Evolutionary conservation across 257 asterid genomes (phyloP).

Genomic region (Solanum paucissectum): DNA sequence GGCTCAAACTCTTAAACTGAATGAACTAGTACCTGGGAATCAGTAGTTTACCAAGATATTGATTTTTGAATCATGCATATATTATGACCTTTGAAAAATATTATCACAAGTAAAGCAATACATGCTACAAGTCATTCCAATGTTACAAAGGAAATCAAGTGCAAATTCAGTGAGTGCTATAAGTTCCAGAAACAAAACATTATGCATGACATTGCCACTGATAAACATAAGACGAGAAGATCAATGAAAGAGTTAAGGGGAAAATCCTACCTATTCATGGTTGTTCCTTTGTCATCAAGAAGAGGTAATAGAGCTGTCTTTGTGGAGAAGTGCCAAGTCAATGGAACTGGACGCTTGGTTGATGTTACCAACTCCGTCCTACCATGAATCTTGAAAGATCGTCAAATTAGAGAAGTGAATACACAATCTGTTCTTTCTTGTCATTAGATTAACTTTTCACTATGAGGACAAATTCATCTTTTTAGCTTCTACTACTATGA

Average conservation of each 20-base stretch:
- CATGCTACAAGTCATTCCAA: neutral
- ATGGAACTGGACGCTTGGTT: slow-evolving; percentile 92
- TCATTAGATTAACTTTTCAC: neutral
- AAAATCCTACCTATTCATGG: slow-evolving; percentile 71
- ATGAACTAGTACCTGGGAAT: neutral
- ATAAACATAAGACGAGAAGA: neutral
- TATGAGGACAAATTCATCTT: neutral
- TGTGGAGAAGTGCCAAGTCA: slow-evolving; percentile 92
- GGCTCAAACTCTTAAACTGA: neutral
- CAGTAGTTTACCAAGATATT: neutral
- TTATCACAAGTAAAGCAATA: neutral
- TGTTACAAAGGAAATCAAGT: neutral
- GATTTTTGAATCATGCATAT: neutral
- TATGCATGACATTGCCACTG: neutral
- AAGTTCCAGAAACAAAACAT: neutral
- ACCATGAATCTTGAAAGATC: slow-evolving; percentile 75
- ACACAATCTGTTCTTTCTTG: neutral
- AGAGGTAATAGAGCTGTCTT: slow-evolving; percentile 75
- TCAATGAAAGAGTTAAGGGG: neutral
- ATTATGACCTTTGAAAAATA: neutral
- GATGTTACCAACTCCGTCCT: slow-evolving; percentile 92
- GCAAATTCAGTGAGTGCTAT: neutral
- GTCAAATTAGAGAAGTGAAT: slow-evolving; percentile 8
- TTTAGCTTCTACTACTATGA: neutral
- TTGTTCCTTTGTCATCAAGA: slow-evolving; percentile 88